Percentiles rank a stretch among this genome's conserved stretches.
These are phyloP conservation scores for Colletotrichum paranaense DNA, from an alignment of 2,329 filamentous ascomycete genomes.

Conservation along the genomic window DNA sequence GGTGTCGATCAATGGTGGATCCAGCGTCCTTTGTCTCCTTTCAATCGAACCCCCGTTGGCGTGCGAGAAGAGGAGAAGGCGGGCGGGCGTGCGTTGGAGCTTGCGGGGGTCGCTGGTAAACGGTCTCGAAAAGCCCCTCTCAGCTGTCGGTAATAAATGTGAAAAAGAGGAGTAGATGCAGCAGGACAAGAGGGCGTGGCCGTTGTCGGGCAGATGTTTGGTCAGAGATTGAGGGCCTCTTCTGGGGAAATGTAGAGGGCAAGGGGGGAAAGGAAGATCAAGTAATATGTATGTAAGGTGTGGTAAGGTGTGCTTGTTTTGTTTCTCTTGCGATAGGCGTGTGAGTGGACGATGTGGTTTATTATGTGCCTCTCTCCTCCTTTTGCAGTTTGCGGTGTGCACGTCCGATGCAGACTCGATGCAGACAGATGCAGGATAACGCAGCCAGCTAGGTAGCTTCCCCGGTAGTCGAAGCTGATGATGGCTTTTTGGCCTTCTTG, in stretches of 20 bases:
- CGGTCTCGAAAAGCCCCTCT: conserved; percentile 4
- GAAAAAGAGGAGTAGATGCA: conserved; percentile 32
- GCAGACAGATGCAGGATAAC: conserved; percentile 26
- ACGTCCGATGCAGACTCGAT: conserved; percentile 28
- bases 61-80: conserved; percentile 20
- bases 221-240: conserved; percentile 30
- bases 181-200: conserved; percentile 20
- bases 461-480: conserved; percentile 2
- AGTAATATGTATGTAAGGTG: conserved; percentile 28
- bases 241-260: conserved; percentile 2
- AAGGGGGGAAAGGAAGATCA: conserved; percentile 2
- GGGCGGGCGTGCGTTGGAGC: conserved; percentile 10
- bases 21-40: conserved; percentile 34
- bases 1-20: conserved; percentile 33
- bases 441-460: not conserved
- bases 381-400: conserved; percentile 34
- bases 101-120: conserved; percentile 26
- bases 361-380: not conserved
- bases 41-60: conserved; percentile 32
- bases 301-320: conserved; percentile 2
- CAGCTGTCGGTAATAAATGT: conserved; percentile 31
- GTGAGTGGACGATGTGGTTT: not conserved
- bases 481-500: not conserved
- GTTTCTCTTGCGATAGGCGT: not conserved
- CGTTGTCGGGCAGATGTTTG: conserved; percentile 26